Evolutionary conservation across 768 basidiomycete species (phyloP).

Genomic region (Hygrophorus pudorinus): DNA sequence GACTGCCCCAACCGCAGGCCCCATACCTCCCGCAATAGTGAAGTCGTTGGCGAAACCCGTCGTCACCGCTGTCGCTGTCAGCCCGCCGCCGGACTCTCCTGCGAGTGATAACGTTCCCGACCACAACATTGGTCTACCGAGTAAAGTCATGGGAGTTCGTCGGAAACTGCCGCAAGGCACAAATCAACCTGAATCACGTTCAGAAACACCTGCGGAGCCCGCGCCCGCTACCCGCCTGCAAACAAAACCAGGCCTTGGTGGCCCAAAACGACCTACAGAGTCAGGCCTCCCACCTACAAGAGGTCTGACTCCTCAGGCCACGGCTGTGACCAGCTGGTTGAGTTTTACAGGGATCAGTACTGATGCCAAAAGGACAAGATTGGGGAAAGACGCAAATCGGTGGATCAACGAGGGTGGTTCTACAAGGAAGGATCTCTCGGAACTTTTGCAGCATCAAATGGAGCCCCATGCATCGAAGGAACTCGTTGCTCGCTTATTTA

Average conservation of each 20-base stretch:
- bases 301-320: conserved; percentile 17
- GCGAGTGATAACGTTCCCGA: conserved; percentile 23
- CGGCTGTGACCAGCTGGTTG: conserved; percentile 18
- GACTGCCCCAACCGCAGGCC: conserved; percentile 19
- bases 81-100: conserved; percentile 38
- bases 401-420: conserved; percentile 86
- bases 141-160: conserved; percentile 56
- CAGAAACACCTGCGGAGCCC: conserved; percentile 32
- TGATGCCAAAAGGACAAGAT: conserved; percentile 55
- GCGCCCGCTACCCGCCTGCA: conserved; percentile 17
- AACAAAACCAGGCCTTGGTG: conserved; percentile 25
- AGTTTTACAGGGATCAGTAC: conserved; percentile 44
- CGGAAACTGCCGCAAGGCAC: conserved; percentile 60
- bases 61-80: conserved; percentile 20
- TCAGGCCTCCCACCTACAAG: conserved; percentile 10
- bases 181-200: conserved; percentile 40
- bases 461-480: conserved; percentile 73
- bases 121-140: conserved; percentile 23
- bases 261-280: conserved; percentile 36
- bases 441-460: conserved; percentile 86
- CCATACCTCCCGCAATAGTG: conserved; percentile 17
- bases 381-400: conserved; percentile 64
- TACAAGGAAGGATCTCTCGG: conserved; percentile 79
- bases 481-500: conserved; percentile 71
- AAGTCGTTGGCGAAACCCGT: conserved; percentile 14